Evolutionary conservation across 106 monocot species (phyloP), one percentile per base, ranked within the genome.

Genomic region (Dendrobium catenatum): DNA sequence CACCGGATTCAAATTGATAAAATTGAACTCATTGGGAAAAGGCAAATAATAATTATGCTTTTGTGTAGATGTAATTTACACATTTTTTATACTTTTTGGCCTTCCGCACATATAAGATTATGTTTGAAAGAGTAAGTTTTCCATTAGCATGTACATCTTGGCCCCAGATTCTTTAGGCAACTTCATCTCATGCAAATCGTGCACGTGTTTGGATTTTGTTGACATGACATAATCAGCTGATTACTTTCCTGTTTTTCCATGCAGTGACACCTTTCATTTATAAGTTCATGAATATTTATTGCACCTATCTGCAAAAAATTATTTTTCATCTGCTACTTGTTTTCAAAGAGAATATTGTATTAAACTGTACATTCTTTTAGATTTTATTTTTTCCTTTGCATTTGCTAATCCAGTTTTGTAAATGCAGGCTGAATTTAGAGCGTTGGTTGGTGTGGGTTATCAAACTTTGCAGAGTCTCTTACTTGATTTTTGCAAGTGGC

Each of bases 401-500:
- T 74, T 74, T 44, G 4, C 43, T 3, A 13, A 33, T 78, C 6
- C 78, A 40, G 29, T 68, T 84, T 84, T 77, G 26, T 82, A 22
- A 47, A 49, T 88, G 84, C 87, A 98, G 97, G 87, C 80, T 82
- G 81, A 85, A 20, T 95, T 99, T 77, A 99, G 86, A 81, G 78
- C 86, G 42, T 93, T 99, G 82, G 99, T 89, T 80, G 99, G 99
- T 84, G 80, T 77, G 20, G 99, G 99, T 76, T 99, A 99, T 88
- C 95, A 99, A 79, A 99, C 89, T 17, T 82, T 99, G 68, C 95
- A 99, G 85, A 95, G 91, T 80, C 85, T 99, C 80, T 93, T 99
- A 10, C 85, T 93, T 75, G 91, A 95, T 73, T 95, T 95, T 84
- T 95, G 91, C 68, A 93, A 88, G 79, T 93, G 89, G 87, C 79